These are phyloP conservation scores for Monosporozyma aquatica DNA, from an alignment of 805 yeast species.

Conservation along the genomic window DNA sequence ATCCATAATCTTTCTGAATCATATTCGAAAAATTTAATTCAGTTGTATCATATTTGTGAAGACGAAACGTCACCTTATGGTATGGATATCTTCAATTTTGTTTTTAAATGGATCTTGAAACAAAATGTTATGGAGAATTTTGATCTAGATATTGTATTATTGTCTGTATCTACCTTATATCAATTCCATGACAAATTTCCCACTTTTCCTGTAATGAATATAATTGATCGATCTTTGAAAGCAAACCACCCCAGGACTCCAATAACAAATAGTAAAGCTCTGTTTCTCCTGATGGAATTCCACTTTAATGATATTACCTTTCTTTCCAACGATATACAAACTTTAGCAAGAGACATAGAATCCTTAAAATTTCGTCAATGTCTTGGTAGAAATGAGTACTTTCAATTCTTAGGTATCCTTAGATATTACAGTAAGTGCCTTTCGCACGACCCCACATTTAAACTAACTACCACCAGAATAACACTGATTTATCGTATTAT, in stretches of 20 bases:
- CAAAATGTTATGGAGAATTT: slow-evolving; percentile 14
- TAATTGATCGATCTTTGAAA: background rate
- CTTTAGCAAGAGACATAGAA: background rate
- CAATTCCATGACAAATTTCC: background rate
- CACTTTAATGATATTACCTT: background rate
- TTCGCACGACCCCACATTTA: slow-evolving; percentile 2
- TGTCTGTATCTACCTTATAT: slow-evolving; percentile 8
- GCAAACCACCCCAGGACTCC: background rate
- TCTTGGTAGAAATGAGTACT: slow-evolving; percentile 5
- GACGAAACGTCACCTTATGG: slow-evolving; percentile 10
- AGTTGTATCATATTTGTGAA: slow-evolving; percentile 18
- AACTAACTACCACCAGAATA: slow-evolving; percentile 1
- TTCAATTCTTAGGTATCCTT: slow-evolving; percentile 22
- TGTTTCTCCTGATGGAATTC: background rate
- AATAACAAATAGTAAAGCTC: background rate
- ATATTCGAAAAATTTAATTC: slow-evolving; percentile 31
- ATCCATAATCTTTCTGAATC: slow-evolving; percentile 41
- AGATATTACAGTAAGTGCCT: slow-evolving; percentile 11
- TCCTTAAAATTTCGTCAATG: background rate
- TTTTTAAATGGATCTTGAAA: slow-evolving; percentile 20
- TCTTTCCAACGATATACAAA: background rate
- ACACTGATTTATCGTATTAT: slow-evolving; percentile 18
- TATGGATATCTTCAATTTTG: slow-evolving; percentile 8
- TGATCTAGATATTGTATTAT: slow-evolving; percentile 12
- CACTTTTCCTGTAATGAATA: background rate